Percentiles rank a stretch among this genome's conserved stretches.
Conservation (phyloP, 2,329 filamentous ascomycete species). For the Apiospora aurea region DNA sequence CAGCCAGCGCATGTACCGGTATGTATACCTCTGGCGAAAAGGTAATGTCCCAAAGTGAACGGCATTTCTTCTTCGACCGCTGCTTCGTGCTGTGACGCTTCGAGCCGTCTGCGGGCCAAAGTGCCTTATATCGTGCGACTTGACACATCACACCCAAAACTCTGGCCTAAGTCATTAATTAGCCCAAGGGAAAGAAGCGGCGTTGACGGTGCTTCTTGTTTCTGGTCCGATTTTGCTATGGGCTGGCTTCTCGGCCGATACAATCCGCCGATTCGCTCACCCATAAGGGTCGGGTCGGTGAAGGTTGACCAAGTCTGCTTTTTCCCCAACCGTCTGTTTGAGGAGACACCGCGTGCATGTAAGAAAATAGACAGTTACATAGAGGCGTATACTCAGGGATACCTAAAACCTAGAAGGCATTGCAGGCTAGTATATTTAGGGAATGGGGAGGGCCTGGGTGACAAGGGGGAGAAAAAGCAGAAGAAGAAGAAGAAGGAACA, state of each 20-base stretch:
- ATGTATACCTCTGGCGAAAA: background rate
- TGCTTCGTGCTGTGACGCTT: background rate
- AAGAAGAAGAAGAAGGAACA: background rate
- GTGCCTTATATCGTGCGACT: background rate
- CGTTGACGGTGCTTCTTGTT: background rate
- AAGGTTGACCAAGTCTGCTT: background rate
- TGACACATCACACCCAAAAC: background rate
- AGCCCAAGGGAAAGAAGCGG: background rate
- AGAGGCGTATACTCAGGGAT: background rate
- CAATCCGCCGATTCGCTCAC: background rate
- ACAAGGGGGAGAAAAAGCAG: background rate
- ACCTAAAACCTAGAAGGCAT: background rate
- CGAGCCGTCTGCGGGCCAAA: background rate
- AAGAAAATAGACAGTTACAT: background rate
- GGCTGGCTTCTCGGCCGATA: background rate
- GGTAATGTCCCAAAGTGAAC: background rate
- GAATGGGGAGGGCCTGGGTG: background rate
- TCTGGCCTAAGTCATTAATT: background rate
- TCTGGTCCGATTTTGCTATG: background rate
- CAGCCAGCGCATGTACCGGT: constrained; percentile 6
- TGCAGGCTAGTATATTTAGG: background rate
- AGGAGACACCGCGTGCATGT: too few species aligned
- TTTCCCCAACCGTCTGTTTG: background rate
- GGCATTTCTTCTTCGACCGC: constrained; percentile 10
- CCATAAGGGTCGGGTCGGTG: background rate